These are phyloP conservation scores for Heracleum sosnowskyi DNA, from an alignment of 129 eudicot genomes.

Conservation along the genomic window DNA sequence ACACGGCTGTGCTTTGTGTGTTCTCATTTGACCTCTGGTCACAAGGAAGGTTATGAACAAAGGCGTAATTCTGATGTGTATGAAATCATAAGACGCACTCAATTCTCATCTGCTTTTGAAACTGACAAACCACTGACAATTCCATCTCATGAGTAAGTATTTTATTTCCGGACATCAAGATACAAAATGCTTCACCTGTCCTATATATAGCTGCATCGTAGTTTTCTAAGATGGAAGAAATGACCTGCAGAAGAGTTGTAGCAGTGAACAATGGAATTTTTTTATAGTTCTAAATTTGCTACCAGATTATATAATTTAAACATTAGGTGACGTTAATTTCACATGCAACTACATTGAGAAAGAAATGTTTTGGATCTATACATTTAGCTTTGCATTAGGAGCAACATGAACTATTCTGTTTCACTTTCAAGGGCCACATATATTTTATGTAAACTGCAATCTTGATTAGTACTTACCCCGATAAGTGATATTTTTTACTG, in stretches of 20 bases:
- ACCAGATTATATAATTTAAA: background rate
- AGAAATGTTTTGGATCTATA: background rate
- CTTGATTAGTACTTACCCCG: background rate
- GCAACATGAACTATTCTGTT: background rate
- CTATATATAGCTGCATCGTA: background rate
- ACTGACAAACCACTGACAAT: slow-evolving; percentile 71
- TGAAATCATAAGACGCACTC: slow-evolving; percentile 85
- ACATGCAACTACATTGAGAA: background rate
- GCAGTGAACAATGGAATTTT: background rate
- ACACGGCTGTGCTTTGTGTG: slow-evolving; percentile 85
- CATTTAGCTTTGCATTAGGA: background rate
- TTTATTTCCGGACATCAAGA: background rate
- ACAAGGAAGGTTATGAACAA: slow-evolving; percentile 71
- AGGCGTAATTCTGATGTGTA: slow-evolving; percentile 82
- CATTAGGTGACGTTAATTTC: background rate
- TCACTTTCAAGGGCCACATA: background rate
- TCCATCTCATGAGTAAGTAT: slow-evolving; percentile 89
- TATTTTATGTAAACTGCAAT: background rate
- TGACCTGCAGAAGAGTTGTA: background rate
- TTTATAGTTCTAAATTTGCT: background rate
- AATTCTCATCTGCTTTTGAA: slow-evolving; percentile 65
- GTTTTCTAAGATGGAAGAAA: background rate
- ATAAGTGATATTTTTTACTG: background rate
- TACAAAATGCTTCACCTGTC: background rate
- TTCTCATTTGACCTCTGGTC: slow-evolving; percentile 92